Evolutionary conservation across 176 grass and related monocot genomes (phyloP).

Genomic region (Phyllostachys edulis): DNA sequence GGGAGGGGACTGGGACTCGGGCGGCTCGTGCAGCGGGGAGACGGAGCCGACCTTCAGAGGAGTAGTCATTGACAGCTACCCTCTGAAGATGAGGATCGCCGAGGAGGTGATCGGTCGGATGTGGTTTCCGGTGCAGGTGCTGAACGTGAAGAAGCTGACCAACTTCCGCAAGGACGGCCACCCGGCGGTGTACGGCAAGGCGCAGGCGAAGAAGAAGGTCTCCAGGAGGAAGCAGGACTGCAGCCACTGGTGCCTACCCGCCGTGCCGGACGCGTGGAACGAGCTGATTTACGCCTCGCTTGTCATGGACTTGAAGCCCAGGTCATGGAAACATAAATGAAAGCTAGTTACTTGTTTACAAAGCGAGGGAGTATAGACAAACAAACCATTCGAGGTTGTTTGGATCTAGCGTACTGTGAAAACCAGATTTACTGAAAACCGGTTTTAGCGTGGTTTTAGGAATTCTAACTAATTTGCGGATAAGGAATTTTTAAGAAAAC

Average conservation of each 20-base stretch:
- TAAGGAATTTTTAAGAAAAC: too few relatives aligned
- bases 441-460: too few relatives aligned
- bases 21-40: conserved; percentile 88
- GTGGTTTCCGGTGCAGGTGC: conserved; percentile 67
- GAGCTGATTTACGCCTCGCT: conserved; percentile 79
- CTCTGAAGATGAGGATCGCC: conserved; percentile 72
- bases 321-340: neutral
- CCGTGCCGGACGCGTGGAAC: conserved; percentile 88
- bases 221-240: conserved; percentile 87
- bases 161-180: conserved; percentile 82
- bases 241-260: conserved; percentile 95
- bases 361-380: neutral
- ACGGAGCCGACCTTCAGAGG: conserved; percentile 52
- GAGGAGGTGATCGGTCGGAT: conserved; percentile 61
- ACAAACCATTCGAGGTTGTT: neutral
- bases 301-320: conserved; percentile 35
- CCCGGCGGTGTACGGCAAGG: conserved; percentile 70
- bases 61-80: conserved; percentile 63
- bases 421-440: too few relatives aligned
- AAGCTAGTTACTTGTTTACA: neutral
- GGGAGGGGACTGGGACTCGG: conserved; percentile 91
- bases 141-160: conserved; percentile 79
- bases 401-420: too few relatives aligned
- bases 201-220: conserved; percentile 25
- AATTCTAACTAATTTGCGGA: too few relatives aligned